These are phyloP conservation scores for Dioszegia aurantiaca DNA, from an alignment of 768 basidiomycete genomes.

Conservation along the genomic window DNA sequence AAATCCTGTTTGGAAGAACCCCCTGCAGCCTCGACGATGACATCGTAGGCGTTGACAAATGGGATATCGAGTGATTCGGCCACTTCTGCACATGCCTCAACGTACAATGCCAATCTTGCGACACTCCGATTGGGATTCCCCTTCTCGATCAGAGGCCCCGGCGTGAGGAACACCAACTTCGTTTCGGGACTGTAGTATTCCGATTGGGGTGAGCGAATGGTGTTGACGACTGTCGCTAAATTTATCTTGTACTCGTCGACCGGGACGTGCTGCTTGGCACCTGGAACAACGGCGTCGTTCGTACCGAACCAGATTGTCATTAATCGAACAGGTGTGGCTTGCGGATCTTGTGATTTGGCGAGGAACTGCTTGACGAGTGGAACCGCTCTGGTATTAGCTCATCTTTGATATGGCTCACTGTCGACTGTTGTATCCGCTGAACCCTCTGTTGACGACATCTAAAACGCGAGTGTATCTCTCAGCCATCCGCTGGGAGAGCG, in stretches of 20 bases:
- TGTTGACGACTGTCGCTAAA: constrained; percentile 62
- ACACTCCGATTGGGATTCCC: background rate
- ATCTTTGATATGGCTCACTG: constrained; percentile 54
- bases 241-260: constrained; percentile 65
- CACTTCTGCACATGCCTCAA: constrained; percentile 65
- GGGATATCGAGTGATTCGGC: constrained; percentile 61
- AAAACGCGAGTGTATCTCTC: constrained; percentile 75
- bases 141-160: constrained; percentile 66
- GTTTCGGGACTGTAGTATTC: constrained; percentile 68
- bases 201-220: constrained; percentile 65
- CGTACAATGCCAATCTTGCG: constrained; percentile 56
- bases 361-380: constrained; percentile 73
- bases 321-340: constrained; percentile 63
- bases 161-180: constrained; percentile 73
- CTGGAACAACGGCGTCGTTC: constrained; percentile 73
- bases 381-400: constrained; percentile 56
- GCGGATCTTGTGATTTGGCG: constrained; percentile 57
- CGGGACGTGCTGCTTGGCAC: constrained; percentile 73
- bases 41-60: constrained; percentile 71
- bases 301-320: constrained; percentile 81
- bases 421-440: constrained; percentile 69
- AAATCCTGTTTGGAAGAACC: constrained; percentile 59
- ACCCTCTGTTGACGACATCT: constrained; percentile 82
- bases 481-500: constrained; percentile 67
- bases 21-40: constrained; percentile 71